Evolutionary conservation across 2,329 filamentous ascomycete genomes (phyloP).

Genomic region (Penicillium sp.): DNA sequence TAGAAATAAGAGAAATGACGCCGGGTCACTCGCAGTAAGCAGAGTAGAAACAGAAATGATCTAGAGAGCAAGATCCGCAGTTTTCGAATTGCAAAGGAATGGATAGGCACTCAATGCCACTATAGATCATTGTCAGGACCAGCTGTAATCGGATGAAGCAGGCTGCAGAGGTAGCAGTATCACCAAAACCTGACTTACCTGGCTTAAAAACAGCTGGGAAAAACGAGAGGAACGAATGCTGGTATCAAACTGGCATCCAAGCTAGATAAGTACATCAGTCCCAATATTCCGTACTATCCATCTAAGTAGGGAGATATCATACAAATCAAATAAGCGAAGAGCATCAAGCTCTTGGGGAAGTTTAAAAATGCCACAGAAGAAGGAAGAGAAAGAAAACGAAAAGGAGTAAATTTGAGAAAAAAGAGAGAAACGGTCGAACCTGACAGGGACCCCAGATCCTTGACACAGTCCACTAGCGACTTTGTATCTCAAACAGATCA

Average conservation of each 20-base stretch:
- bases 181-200: constrained; percentile 19
- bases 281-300: constrained; percentile 15
- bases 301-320: constrained; percentile 2
- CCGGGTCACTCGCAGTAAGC: background rate
- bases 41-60: constrained; percentile 14
- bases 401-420: too few relatives aligned
- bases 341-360: constrained; percentile 30
- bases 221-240: constrained; percentile 25
- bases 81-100: constrained; percentile 24
- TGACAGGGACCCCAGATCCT: background rate
- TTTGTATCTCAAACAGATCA: constrained; percentile 1
- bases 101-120: constrained; percentile 35
- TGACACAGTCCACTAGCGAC: constrained; percentile 1
- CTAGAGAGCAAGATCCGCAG: constrained; percentile 9
- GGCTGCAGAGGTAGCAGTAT: background rate
- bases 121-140: constrained; percentile 7
- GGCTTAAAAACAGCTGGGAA: constrained; percentile 3
- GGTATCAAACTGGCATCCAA: constrained; percentile 29
- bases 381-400: constrained; percentile 16
- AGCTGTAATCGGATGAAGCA: background rate
- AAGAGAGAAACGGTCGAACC: background rate
- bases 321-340: constrained; percentile 22
- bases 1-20: constrained; percentile 8
- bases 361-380: constrained; percentile 14
- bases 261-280: constrained; percentile 11